Percentiles rank a stretch among this genome's conserved stretches.
Evolutionary conservation across 768 basidiomycete species (phyloP).

Genomic region (Brasilioporus rufonigricans): DNA sequence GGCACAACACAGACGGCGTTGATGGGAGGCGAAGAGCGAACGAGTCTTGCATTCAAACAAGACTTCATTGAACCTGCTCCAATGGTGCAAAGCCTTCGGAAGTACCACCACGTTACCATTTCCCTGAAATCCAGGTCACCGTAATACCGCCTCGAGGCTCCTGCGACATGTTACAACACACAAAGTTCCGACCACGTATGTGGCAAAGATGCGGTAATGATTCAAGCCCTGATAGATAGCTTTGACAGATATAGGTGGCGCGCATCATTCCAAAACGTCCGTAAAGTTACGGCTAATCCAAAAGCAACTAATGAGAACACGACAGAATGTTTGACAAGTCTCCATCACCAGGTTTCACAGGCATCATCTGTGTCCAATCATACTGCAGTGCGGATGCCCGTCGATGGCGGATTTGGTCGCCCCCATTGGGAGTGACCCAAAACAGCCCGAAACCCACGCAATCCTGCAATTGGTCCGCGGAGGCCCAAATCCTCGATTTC

Average conservation of each 20-base stretch:
- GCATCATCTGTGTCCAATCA: conserved; percentile 15
- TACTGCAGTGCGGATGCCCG: conserved; percentile 21
- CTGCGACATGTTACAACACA: conserved; percentile 19
- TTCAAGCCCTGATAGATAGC: conserved; percentile 12
- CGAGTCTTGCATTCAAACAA: conserved; percentile 10
- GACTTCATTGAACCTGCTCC: conserved; percentile 8
- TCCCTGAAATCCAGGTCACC: conserved; percentile 11
- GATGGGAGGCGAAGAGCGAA: conserved; percentile 2
- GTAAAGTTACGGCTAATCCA: conserved; percentile 14
- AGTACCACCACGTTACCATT: conserved; percentile 14
- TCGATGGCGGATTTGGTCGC: conserved; percentile 20
- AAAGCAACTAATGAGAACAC: conserved; percentile 10
- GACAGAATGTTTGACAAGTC: conserved; percentile 14
- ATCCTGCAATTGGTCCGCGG: conserved; percentile 25
- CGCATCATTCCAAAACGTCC: conserved; percentile 15
- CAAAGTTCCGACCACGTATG: conserved; percentile 13
- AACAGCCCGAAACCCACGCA: conserved; percentile 18
- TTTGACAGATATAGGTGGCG: conserved; percentile 12
- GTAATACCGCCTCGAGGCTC: conserved; percentile 11
- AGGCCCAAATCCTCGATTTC: conserved; percentile 9
- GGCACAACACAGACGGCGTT: conserved; percentile 1
- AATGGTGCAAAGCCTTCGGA: conserved; percentile 4
- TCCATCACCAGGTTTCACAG: conserved; percentile 20
- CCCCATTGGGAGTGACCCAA: conserved; percentile 10
- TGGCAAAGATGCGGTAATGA: conserved; percentile 25